Evolutionary conservation across 805 yeast genomes (phyloP), one percentile per base, ranked within the genome.

Genomic region (Candida ortonii): DNA sequence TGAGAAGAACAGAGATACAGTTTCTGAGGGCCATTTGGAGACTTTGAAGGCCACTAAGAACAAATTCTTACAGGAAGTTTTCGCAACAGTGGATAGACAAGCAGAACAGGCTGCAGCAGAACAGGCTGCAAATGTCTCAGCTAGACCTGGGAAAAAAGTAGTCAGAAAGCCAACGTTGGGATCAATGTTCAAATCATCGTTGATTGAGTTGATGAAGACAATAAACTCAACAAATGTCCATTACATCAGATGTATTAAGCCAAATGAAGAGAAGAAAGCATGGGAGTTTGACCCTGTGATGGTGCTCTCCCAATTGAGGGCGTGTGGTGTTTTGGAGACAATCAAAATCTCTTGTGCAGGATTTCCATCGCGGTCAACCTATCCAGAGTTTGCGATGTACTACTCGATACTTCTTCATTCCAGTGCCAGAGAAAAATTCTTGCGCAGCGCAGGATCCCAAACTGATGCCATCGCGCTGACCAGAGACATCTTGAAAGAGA

Each of bases 321-420:
- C 98, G 5, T 90, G 98, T 70, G 98, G 98, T 82, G 97, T 90
- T 29, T 70, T 90, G 49, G 98, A 93, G 59, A 93, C 98, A 2
- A 90, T 90, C 55, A 71, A 96, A 53, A 90, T 90, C 30, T 89
- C 97, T 2, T 89, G 97, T 65, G 97, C 96, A 32, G 98, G 98
- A 25, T 90, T 89, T 73, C 98, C 98, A 12, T 83, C 96, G 0
- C 73, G 97, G 57, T 87, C 96, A 88, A 78, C 95, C 2, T 93
- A 87, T 56, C 88, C 81, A 33, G 97, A 93, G 56, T 90, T 90
- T 67, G 95, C 88, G 13, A 75, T 80, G 44, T 76, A 96, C 53
- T 90, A 88, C 59, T 90, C 87, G 54, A 79, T 89, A 54, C 70
- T 90, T 39, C 78, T 88, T 25, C 75, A 79, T 25, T 82, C 96